phyloP scores from a whole-genome alignment of 2,329 filamentous ascomycete species.

The Coniochaeta ligniaria region DNA sequence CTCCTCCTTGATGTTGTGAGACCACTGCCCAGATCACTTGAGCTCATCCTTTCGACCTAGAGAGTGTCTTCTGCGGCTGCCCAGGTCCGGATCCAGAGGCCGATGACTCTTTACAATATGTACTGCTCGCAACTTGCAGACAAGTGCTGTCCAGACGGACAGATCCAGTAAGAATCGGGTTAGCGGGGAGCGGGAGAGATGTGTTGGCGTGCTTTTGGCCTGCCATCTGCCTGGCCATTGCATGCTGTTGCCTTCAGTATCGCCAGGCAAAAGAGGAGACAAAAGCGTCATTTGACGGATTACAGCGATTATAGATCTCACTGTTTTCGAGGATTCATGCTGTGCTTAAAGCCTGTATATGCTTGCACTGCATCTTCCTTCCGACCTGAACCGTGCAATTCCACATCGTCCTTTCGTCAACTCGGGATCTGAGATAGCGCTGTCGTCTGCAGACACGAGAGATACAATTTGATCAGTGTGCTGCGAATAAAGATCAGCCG shows the following conservation, averaged over 20 bases:
- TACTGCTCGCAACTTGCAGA: constrained; percentile 13
- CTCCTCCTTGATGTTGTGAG: background rate
- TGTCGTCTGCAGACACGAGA: too few species aligned
- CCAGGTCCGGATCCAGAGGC: background rate
- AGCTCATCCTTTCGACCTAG: background rate
- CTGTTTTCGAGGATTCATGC: constrained; percentile 9
- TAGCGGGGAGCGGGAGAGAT: constrained; percentile 5
- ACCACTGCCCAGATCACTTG: background rate
- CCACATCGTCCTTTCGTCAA: too few species aligned
- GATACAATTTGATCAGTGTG: background rate
- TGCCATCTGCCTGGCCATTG: constrained; percentile 4
- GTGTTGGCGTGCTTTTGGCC: constrained; percentile 13
- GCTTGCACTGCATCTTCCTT: background rate
- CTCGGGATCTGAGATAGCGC: too few species aligned
- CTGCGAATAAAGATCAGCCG: background rate
- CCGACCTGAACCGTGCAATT: background rate
- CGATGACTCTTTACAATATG: background rate
- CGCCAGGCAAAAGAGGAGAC: constrained; percentile 6
- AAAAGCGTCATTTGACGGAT: background rate
- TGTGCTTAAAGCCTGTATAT: background rate
- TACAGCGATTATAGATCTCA: background rate
- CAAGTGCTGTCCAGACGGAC: constrained; percentile 15
- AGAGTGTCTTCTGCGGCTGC: background rate
- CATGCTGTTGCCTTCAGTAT: constrained; percentile 7
- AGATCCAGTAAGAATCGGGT: constrained; percentile 16